phyloP scores from a whole-genome alignment of 352 stramenopile species.

The Globisporangium carolinianum region DNA sequence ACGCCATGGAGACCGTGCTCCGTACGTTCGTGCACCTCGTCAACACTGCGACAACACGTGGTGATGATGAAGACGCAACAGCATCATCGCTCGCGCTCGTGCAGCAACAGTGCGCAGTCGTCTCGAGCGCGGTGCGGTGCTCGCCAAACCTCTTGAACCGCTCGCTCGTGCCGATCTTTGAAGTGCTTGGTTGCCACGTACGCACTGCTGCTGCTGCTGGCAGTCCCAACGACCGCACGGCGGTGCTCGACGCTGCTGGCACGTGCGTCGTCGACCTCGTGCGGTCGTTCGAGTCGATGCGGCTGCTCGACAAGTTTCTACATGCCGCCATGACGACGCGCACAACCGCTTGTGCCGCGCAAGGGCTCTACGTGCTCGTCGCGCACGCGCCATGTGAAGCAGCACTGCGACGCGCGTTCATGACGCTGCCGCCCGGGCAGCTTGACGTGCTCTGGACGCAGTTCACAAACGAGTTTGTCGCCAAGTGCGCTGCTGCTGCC shows the following conservation, averaged over 20 bases:
- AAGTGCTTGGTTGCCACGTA: conserved; percentile 35
- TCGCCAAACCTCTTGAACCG: conserved; percentile 72
- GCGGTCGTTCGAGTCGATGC: conserved; percentile 79
- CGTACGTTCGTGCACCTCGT: conserved; percentile 33
- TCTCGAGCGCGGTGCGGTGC: conserved; percentile 58
- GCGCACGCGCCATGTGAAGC: conserved; percentile 30
- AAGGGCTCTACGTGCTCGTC: conserved; percentile 51
- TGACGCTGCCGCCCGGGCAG: conserved; percentile 68
- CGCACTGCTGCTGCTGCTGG: no score
- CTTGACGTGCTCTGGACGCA: conserved; percentile 70
- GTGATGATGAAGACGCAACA: neutral
- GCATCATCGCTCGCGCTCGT: conserved; percentile 1
- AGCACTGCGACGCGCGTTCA: conserved; percentile 58
- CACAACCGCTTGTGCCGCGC: conserved; percentile 8
- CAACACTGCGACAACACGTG: neutral
- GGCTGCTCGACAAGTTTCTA: conserved; percentile 63
- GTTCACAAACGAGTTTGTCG: conserved; percentile 42
- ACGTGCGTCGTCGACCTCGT: conserved; percentile 49
- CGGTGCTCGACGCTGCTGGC: conserved; percentile 15
- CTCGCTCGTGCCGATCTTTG: conserved; percentile 55
- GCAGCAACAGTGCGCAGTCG: conserved; percentile 32
- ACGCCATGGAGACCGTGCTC: conserved; percentile 72
- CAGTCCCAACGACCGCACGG: neutral
- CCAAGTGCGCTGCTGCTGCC: conserved; percentile 9
- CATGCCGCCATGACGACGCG: conserved; percentile 21